Evolutionary conservation across 2,329 filamentous ascomycete species (phyloP).

Genomic region (Exophiala sp.): DNA sequence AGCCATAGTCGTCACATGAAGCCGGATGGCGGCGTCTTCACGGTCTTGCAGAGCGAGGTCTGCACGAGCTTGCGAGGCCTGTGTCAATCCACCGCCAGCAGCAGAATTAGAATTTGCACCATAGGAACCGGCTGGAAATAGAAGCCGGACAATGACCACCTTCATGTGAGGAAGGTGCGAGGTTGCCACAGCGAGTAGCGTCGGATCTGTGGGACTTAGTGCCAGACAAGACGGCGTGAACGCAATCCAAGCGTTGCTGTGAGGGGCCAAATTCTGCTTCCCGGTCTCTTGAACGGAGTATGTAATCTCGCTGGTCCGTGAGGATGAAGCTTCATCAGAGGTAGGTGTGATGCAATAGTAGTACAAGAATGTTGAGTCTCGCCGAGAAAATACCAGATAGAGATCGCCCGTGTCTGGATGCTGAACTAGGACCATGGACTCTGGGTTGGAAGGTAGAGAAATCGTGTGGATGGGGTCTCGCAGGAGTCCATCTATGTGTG

Average conservation of each 20-base stretch:
- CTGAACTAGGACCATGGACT: conserved; percentile 53
- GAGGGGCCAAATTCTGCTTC: conserved; percentile 59
- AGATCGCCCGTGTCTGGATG: conserved; percentile 48
- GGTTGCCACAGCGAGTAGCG: conserved; percentile 57
- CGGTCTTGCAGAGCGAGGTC: conserved; percentile 46
- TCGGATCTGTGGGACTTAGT: conserved; percentile 53
- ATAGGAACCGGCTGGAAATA: conserved; percentile 44
- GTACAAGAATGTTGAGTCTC: conserved; percentile 58
- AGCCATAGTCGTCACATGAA: conserved; percentile 58
- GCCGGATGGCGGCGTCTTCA: conserved; percentile 58
- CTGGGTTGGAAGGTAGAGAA: conserved; percentile 52
- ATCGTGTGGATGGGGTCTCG: conserved; percentile 43
- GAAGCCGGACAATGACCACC: conserved; percentile 55
- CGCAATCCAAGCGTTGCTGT: conserved; percentile 59
- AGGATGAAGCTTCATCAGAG: conserved; percentile 16
- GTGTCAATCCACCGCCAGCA: conserved; percentile 5
- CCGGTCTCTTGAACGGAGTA: conserved; percentile 45
- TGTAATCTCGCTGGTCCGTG: conserved; percentile 16
- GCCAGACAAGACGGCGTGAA: conserved; percentile 60
- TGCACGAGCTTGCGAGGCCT: conserved; percentile 22
- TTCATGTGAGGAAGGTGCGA: conserved; percentile 62
- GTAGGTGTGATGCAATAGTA: conserved; percentile 45
- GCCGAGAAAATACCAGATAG: conserved; percentile 52
- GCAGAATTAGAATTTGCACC: conserved; percentile 3
- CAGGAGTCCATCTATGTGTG: conserved; percentile 32